Conservation (phyloP, 352 stramenopile genomes). For the Pythium guiyangense region DNA sequence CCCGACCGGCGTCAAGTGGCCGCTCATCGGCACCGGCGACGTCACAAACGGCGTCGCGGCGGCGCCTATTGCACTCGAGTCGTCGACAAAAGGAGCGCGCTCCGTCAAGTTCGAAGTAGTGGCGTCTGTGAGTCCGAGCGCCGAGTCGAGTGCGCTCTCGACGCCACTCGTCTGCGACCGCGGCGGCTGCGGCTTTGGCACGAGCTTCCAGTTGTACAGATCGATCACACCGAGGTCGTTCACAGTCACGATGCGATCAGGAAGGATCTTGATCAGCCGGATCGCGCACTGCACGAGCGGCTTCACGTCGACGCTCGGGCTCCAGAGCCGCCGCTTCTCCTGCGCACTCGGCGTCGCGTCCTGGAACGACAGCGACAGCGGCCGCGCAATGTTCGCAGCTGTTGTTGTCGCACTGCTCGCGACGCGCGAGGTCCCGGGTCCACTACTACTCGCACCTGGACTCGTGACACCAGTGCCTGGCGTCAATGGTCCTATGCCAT, state of each 20-base stretch:
- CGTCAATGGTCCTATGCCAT: not conserved
- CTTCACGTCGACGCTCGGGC: constrained; percentile 50
- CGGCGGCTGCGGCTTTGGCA: constrained; percentile 37
- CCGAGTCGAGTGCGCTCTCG: not conserved
- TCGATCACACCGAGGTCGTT: constrained; percentile 86
- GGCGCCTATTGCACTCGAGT: too few relatives aligned
- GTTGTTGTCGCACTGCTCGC: not conserved
- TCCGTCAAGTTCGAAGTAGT: not conserved
- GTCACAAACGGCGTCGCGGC: not conserved
- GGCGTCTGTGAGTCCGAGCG: not conserved
- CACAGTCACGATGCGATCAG: constrained; percentile 72
- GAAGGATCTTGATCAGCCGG: constrained; percentile 63
- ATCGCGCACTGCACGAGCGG: constrained; percentile 52
- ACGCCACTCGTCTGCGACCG: not conserved
- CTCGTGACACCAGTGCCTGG: not conserved
- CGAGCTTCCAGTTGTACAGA: constrained; percentile 79
- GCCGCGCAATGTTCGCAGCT: constrained; percentile 31
- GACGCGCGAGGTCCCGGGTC: not conserved
- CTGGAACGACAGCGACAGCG: constrained; percentile 63
- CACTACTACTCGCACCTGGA: not conserved
- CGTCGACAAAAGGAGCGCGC: too few relatives aligned
- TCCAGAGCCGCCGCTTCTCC: constrained; percentile 57
- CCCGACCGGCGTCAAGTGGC: constrained; percentile 1
- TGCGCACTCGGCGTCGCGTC: constrained; percentile 47
- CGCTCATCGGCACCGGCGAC: not conserved